Conservation (phyloP, 805 yeast genomes). For the Torulaspora quercuum region DNA sequence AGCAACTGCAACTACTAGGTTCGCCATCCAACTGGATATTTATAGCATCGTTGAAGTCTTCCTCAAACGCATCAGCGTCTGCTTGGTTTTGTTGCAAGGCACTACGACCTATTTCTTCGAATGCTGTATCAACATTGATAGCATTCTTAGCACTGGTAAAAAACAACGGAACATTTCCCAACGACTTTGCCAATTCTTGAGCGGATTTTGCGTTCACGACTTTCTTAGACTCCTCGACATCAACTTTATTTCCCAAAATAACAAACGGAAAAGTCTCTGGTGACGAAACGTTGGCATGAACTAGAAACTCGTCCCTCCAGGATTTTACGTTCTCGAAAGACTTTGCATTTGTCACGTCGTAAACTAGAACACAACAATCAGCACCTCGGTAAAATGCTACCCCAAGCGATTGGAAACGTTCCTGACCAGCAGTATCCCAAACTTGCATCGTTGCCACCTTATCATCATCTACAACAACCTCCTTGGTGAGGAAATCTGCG, state of each 20-base stretch:
- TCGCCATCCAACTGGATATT: slow-evolving; percentile 91
- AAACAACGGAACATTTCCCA: slow-evolving; percentile 83
- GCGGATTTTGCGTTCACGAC: slow-evolving; percentile 60
- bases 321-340: slow-evolving; percentile 83
- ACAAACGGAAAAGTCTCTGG: slow-evolving; percentile 97
- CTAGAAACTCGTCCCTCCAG: slow-evolving; percentile 94
- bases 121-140: slow-evolving; percentile 91
- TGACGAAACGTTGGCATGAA: slow-evolving; percentile 88
- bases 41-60: slow-evolving; percentile 94
- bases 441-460: slow-evolving; percentile 56
- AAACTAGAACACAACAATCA: slow-evolving; percentile 94
- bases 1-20: slow-evolving; percentile 71
- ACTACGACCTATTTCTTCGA: slow-evolving; percentile 91
- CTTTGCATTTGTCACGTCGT: slow-evolving; percentile 92
- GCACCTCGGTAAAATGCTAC: slow-evolving; percentile 98
- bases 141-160: slow-evolving; percentile 98
- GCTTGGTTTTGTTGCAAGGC: slow-evolving; percentile 84
- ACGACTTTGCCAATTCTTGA: slow-evolving; percentile 55
- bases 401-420: slow-evolving; percentile 92
- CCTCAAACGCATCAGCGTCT: slow-evolving; percentile 75
- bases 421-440: slow-evolving; percentile 99
- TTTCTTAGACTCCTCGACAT: slow-evolving; percentile 86
- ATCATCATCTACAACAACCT: slow-evolving; percentile 75
- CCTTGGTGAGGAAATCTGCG: slow-evolving; percentile 93
- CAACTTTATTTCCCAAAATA: slow-evolving; percentile 90